A percentile compares a stretch with the other conserved stretches of the same genome.
These are phyloP conservation scores for Xerocomus brunneocitrinus DNA, from an alignment of 768 basidiomycete species.

Conservation along the genomic window DNA sequence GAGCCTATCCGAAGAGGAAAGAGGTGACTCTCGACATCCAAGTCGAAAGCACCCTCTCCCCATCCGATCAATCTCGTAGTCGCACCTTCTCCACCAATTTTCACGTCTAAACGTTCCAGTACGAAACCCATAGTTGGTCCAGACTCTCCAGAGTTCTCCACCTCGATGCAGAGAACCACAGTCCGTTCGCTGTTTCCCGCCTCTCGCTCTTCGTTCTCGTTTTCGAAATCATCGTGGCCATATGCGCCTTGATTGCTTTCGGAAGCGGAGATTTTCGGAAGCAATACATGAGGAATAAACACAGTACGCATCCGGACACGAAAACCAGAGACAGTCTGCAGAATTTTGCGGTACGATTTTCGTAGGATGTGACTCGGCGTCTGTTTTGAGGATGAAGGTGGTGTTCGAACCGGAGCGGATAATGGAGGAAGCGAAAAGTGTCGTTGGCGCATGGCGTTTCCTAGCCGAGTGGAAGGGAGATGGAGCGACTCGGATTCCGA, in stretches of 20 bases:
- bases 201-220: conserved; percentile 44
- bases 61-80: conserved; percentile 46
- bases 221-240: conserved; percentile 37
- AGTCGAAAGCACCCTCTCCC: conserved; percentile 36
- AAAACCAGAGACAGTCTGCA: conserved; percentile 78
- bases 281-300: conserved; percentile 79
- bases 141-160: conserved; percentile 76
- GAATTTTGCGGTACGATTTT: conserved; percentile 79
- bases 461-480: conserved; percentile 70
- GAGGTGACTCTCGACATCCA: conserved; percentile 36
- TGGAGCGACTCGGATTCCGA: conserved; percentile 34
- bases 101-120: conserved; percentile 72
- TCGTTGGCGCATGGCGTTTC: conserved; percentile 59
- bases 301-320: conserved; percentile 92
- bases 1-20: conserved; percentile 74
- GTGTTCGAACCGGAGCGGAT: conserved; percentile 38
- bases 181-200: conserved; percentile 80
- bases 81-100: conserved; percentile 67
- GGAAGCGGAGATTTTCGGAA: conserved; percentile 38
- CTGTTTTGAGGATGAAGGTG: conserved; percentile 45
- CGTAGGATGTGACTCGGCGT: conserved; percentile 65
- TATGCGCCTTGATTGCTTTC: conserved; percentile 30
- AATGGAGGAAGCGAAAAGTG: conserved; percentile 59
- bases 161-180: conserved; percentile 85
- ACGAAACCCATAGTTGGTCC: conserved; percentile 60